phyloP scores from a whole-genome alignment of 2,329 filamentous ascomycete genomes.

The Sclerotinia trifoliorum region DNA sequence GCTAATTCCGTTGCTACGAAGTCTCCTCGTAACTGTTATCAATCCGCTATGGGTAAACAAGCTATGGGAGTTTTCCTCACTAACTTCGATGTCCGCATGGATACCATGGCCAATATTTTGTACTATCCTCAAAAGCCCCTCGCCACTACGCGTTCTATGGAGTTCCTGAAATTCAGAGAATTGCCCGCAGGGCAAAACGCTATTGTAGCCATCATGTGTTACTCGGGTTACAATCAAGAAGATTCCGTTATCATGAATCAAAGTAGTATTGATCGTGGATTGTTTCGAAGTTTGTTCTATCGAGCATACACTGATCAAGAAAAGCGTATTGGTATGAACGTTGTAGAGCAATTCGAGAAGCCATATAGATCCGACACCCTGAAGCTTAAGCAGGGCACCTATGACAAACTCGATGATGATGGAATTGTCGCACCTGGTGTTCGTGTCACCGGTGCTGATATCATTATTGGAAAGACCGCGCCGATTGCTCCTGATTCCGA shows the following conservation, averaged over 20 bases:
- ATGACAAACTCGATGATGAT: constrained; percentile 96
- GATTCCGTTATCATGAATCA: constrained; percentile 99
- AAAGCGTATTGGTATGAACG: constrained; percentile 90
- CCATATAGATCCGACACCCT: constrained; percentile 85
- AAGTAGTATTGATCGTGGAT: constrained; percentile 93
- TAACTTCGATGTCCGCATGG: constrained; percentile 96
- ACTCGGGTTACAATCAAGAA: constrained; percentile 99
- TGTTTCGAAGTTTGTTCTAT: constrained; percentile 98
- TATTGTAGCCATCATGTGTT: constrained; percentile 95
- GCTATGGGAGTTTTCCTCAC: constrained; percentile 99
- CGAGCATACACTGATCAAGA: constrained; percentile 96
- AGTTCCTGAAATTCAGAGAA: constrained; percentile 97
- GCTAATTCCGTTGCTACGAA: constrained; percentile 45
- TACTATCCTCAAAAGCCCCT: constrained; percentile 99
- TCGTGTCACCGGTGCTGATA: constrained; percentile 94
- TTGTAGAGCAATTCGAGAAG: constrained; percentile 94
- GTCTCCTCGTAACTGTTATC: constrained; percentile 98
- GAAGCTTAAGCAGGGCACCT: constrained; percentile 89
- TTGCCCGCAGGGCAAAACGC: constrained; percentile 96
- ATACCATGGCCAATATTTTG: constrained; percentile 98
- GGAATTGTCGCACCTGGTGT: constrained; percentile 92
- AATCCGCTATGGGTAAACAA: constrained; percentile 99
- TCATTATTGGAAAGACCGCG: constrained; percentile 98
- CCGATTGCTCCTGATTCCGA: constrained; percentile 91
- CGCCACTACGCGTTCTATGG: constrained; percentile 95